Evolutionary conservation across 805 yeast genomes (phyloP).

Genomic region (Starmerella bacillaris): DNA sequence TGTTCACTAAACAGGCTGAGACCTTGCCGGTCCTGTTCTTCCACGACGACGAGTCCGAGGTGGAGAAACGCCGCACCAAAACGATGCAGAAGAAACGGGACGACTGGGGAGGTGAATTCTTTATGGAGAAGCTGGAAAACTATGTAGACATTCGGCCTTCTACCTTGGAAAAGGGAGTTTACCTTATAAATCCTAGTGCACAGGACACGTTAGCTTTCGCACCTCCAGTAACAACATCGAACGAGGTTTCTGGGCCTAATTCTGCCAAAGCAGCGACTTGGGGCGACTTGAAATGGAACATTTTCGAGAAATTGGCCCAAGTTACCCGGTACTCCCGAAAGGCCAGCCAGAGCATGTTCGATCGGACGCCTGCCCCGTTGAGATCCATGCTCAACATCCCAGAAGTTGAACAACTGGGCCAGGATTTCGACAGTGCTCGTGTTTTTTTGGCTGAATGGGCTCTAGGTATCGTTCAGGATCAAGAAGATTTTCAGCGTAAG

Average conservation of each 20-base stretch:
- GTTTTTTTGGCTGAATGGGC: slow-evolving; percentile 96
- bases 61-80: slow-evolving; percentile 40
- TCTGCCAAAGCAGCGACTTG: slow-evolving; percentile 23
- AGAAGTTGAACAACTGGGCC: slow-evolving; percentile 62
- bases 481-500: slow-evolving; percentile 34
- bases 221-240: slow-evolving; percentile 25
- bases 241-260: slow-evolving; percentile 15
- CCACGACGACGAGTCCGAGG: slow-evolving; percentile 69
- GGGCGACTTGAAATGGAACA: slow-evolving; percentile 65
- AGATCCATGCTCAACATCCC: slow-evolving; percentile 50
- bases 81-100: slow-evolving; percentile 19
- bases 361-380: slow-evolving; percentile 38
- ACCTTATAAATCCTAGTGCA: slow-evolving; percentile 60
- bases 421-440: slow-evolving; percentile 84
- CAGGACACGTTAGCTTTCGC: slow-evolving; percentile 44
- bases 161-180: slow-evolving; percentile 51
- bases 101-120: slow-evolving; percentile 82
- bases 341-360: slow-evolving; percentile 43
- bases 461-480: slow-evolving; percentile 77
- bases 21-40: slow-evolving; percentile 72
- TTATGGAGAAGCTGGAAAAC: slow-evolving; percentile 36
- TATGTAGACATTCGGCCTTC: slow-evolving; percentile 50
- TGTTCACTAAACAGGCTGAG: slow-evolving; percentile 44
- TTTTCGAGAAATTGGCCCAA: slow-evolving; percentile 68
- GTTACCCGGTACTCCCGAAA: slow-evolving; percentile 47